Conservation (phyloP, 2,329 filamentous ascomycete species). For the Dissoconium aciculare region DNA sequence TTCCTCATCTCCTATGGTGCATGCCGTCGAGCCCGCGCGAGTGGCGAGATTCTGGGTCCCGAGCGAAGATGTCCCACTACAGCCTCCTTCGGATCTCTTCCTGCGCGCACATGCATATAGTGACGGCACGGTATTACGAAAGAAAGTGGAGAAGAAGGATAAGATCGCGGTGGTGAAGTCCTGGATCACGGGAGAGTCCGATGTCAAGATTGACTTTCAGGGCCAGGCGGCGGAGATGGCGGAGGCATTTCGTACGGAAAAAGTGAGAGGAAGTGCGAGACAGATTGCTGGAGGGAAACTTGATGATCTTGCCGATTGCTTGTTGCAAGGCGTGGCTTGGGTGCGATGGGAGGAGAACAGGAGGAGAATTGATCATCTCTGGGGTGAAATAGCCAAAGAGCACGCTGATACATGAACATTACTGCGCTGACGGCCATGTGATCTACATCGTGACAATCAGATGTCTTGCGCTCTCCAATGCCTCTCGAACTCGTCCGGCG, state of each 20-base stretch:
- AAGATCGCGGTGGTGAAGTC: slow-evolving; percentile 49
- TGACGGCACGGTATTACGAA: slow-evolving; percentile 11
- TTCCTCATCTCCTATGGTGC: slow-evolving; percentile 22
- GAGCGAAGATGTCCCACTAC: slow-evolving; percentile 5
- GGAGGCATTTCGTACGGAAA: slow-evolving; percentile 19
- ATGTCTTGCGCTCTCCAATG: no score
- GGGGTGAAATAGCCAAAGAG: no score
- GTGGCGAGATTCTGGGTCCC: slow-evolving; percentile 43
- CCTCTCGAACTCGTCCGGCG: no score
- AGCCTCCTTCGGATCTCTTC: slow-evolving; percentile 6
- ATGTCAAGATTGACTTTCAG: slow-evolving; percentile 18
- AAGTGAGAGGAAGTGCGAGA: slow-evolving; percentile 13
- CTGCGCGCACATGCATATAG: slow-evolving; percentile 6
- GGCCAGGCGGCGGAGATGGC: slow-evolving; percentile 25
- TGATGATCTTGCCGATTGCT: slow-evolving; percentile 67
- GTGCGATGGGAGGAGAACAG: slow-evolving; percentile 55
- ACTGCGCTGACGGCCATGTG: no score
- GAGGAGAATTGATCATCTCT: neutral
- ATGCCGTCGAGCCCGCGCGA: slow-evolving; percentile 38
- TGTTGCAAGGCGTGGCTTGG: slow-evolving; percentile 66
- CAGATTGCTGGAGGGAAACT: slow-evolving; percentile 39
- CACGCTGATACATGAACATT: no score
- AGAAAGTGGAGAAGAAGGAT: slow-evolving; percentile 36
- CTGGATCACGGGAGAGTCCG: slow-evolving; percentile 32
- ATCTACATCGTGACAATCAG: no score